Evolutionary conservation across 2,329 filamentous ascomycete genomes (phyloP), one percentile per base, ranked within the genome.

Genomic region (Xylaria hypoxylon): DNA sequence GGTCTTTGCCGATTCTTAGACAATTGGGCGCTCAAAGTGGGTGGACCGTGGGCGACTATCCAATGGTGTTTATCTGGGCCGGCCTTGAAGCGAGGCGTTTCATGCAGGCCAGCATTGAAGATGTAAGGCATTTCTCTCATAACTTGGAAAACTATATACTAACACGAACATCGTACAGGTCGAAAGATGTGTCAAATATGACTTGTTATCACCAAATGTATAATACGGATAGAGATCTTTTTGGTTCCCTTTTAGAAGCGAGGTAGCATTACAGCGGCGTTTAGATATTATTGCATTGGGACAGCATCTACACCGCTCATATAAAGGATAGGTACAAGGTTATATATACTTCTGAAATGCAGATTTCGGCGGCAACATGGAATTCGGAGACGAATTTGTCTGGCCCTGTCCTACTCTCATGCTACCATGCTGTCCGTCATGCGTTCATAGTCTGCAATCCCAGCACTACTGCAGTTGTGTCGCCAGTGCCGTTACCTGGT

Each of bases 51-150:
- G 90, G 91, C 31, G 92, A 94, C 74, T 92, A 92, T 68, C 91
- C 89, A 48, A 96, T 98, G 91, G 82, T 97, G 72, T 89, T 93
- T 74, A 90, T 97, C 5, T 98, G 95, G 95, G 88, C 92, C 65
- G 94, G 95, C 1, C 83, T 98, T 11, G 95, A 98, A 81, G 92
- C 94, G 55, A 87, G 95, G 68, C 90, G 91, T 72, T 96, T 97
- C 80, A 86, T 97, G 80, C 93, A 97, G 80, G 93, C 93, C 50
- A 97, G 93, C 70, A 88, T 96, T 60, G 93, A 97, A 77, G 94
- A 94, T 79, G 92, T 94, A 78, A 84, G 89, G 85, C 55, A 5
- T 40, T 22, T 26, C 8, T 17, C 45, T n/a, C 28, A 50, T 44
- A 56, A 59, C 35, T 40, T 63, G 28, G 22, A 5, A 35, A 13